Conservation (phyloP, 305 asterid species). For the Fraxinus velutina region DNA sequence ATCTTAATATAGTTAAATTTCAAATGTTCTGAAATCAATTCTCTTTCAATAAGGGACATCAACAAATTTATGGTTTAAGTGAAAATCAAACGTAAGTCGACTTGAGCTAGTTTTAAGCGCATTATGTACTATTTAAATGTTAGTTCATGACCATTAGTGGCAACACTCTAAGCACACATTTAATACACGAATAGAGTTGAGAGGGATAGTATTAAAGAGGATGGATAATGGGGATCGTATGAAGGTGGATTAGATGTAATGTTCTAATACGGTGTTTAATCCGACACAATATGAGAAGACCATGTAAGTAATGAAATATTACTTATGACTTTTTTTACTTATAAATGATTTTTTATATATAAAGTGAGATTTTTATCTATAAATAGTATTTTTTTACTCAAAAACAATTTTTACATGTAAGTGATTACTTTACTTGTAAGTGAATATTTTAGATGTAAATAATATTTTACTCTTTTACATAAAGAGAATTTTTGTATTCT, state of each 20-base stretch:
- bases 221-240: neutral
- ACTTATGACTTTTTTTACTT: neutral
- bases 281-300: neutral
- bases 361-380: neutral
- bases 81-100: neutral
- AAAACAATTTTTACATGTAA: no score
- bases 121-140: no score
- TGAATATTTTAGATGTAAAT: no score
- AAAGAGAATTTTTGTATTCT: no score
- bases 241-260: no score
- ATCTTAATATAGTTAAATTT: neutral
- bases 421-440: no score
- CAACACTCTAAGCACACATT: neutral
- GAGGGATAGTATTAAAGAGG: neutral
- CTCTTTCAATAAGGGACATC: neutral
- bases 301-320: neutral
- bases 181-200: neutral
- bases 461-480: no score
- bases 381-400: no score
- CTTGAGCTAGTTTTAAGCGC: no score
- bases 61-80: neutral
- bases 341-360: no score
- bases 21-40: neutral
- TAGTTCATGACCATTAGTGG: neutral
- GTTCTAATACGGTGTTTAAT: neutral